Evolutionary conservation across 176 grass and related monocot species (phyloP).

Genomic region (Oryza glumipatula): DNA sequence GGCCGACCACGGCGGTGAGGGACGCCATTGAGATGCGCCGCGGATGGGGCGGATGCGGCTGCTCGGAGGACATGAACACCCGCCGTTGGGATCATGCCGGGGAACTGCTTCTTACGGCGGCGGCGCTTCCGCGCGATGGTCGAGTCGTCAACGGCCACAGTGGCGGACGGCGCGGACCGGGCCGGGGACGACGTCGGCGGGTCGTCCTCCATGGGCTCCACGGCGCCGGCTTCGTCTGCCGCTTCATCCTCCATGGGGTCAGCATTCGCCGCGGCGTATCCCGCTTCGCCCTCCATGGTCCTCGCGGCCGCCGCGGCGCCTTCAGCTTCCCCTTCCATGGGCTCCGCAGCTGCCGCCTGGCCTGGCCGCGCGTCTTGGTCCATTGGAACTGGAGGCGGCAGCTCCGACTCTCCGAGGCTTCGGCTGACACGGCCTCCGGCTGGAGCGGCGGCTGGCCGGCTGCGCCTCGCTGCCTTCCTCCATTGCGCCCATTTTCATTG

Average conservation of each 20-base stretch:
- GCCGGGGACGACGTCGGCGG: slow-evolving; percentile 54
- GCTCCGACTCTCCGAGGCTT: neutral
- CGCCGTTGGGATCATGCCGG: slow-evolving; percentile 80
- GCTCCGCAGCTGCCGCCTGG: slow-evolving; percentile 7
- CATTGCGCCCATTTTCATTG: slow-evolving; percentile 12
- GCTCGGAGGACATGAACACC: slow-evolving; percentile 67
- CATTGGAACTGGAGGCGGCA: slow-evolving; percentile 22
- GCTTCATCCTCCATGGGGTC: slow-evolving; percentile 50
- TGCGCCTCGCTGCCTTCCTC: slow-evolving; percentile 37
- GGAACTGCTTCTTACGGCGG: slow-evolving; percentile 97
- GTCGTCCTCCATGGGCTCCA: slow-evolving; percentile 63
- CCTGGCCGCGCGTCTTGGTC: slow-evolving; percentile 34
- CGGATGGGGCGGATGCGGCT: slow-evolving; percentile 38
- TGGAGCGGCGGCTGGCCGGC: neutral
- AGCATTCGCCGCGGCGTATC: slow-evolving; percentile 10
- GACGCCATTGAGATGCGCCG: slow-evolving; percentile 47
- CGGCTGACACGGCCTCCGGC: neutral
- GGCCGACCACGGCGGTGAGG: slow-evolving; percentile 65
- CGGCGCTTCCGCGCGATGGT: slow-evolving; percentile 64
- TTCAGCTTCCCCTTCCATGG: neutral
- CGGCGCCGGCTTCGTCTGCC: neutral
- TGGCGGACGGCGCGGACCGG: slow-evolving; percentile 46
- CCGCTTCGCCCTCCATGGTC: slow-evolving; percentile 59
- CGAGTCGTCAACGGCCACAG: slow-evolving; percentile 45
- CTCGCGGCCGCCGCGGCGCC: neutral